A percentile compares a stretch with the other conserved stretches of the same genome.
phyloP scores from a whole-genome alignment of 1,284 basidiomycete genomes.

The Moesziomyces sp. region DNA sequence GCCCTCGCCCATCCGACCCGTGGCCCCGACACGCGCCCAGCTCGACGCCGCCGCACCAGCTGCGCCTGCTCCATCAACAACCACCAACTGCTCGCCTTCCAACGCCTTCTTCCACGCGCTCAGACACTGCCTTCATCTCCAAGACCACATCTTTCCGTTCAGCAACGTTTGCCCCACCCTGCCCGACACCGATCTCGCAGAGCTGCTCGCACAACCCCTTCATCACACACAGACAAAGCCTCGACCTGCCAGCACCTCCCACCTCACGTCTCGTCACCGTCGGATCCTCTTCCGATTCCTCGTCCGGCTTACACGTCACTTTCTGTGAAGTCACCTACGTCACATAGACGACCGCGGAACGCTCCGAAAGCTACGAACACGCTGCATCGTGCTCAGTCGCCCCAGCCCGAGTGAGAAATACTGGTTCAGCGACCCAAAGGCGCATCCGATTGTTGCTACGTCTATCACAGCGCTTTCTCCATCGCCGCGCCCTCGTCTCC shows the following conservation, averaged over 20 bases:
- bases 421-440: not conserved
- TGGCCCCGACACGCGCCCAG: slow-evolving; percentile 1
- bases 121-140: not conserved
- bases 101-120: not conserved
- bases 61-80: too few species aligned
- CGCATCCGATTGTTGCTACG: slow-evolving; percentile 1
- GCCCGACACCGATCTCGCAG: not conserved
- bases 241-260: not conserved
- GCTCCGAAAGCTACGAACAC: too few species aligned
- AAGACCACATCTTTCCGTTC: not conserved
- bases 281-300: not conserved
- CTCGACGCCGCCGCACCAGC: not conserved
- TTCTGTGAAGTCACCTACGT: too few species aligned
- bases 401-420: too few species aligned
- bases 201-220: not conserved
- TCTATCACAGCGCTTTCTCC: not conserved
- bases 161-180: not conserved
- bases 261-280: not conserved
- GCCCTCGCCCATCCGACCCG: not conserved
- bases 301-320: too few species aligned
- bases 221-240: not conserved
- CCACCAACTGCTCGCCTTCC: not conserved
- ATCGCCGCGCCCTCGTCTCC: not conserved
- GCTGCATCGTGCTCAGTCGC: too few species aligned
- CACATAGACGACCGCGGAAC: too few species aligned